Evolutionary conservation across 495 filamentous ascomycete genomes (phyloP).

Genomic region (Astrothelium macrocarpum): DNA sequence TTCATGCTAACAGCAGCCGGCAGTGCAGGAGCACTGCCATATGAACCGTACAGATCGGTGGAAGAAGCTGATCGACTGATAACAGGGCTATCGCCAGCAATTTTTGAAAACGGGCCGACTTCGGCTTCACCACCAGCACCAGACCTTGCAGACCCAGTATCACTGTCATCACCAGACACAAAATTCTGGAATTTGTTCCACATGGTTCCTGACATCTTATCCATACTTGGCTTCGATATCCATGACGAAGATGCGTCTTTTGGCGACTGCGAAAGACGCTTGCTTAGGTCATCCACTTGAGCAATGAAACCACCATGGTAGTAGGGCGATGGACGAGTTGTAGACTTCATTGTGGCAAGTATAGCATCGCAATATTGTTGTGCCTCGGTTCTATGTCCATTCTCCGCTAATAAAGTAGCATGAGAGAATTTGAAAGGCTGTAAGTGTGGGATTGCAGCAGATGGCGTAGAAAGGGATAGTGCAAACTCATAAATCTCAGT

Average conservation of each 20-base stretch:
- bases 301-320: constrained; percentile 64
- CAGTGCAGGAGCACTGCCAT: constrained; percentile 30
- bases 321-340: constrained; percentile 74
- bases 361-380: constrained; percentile 88
- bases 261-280: constrained; percentile 71
- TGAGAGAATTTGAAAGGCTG: constrained; percentile 83
- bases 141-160: constrained; percentile 49
- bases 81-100: constrained; percentile 67
- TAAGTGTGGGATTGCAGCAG: constrained; percentile 57
- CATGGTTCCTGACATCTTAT: constrained; percentile 79
- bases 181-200: constrained; percentile 91
- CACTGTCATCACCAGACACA: constrained; percentile 80
- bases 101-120: constrained; percentile 67
- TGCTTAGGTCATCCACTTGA: constrained; percentile 72
- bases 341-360: constrained; percentile 63
- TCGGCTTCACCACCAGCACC: constrained; percentile 48
- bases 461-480: constrained; percentile 49
- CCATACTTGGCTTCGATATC: constrained; percentile 91
- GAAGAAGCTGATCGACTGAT: constrained; percentile 73
- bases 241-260: constrained; percentile 58
- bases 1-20: constrained; percentile 30
- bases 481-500: constrained; percentile 92
- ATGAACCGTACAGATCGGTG: constrained; percentile 65
- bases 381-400: constrained; percentile 71
- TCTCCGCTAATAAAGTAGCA: constrained; percentile 72